phyloP scores from a whole-genome alignment of 306 rosid genomes.

The Prunus davidiana region DNA sequence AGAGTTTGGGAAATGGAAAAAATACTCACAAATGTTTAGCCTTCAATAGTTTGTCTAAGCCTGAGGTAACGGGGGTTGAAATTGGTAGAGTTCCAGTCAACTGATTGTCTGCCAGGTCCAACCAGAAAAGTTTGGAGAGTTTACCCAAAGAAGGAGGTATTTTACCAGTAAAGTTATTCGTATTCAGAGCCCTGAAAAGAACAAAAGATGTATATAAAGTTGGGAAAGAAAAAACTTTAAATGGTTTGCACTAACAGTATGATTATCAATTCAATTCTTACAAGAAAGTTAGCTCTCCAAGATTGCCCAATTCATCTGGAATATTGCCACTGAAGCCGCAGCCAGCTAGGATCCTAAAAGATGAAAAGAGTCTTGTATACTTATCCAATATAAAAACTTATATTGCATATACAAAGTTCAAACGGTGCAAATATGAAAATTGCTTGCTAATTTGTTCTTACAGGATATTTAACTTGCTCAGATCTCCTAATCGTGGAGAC shows the following conservation, averaged over 20 bases:
- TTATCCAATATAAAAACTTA: neutral
- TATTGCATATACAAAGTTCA: neutral
- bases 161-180: slow-evolving; percentile 70
- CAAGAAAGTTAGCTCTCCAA: slow-evolving; percentile 72
- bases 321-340: slow-evolving; percentile 79
- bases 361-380: slow-evolving; percentile 9
- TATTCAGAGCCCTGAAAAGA: slow-evolving; percentile 76
- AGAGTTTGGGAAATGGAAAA: neutral
- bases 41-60: slow-evolving; percentile 73
- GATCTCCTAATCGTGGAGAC: slow-evolving; percentile 46
- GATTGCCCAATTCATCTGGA: slow-evolving; percentile 80
- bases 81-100: slow-evolving; percentile 69
- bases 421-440: slow-evolving; percentile 7
- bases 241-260: slow-evolving; percentile 2
- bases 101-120: slow-evolving; percentile 82
- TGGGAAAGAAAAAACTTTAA: neutral
- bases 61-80: slow-evolving; percentile 53
- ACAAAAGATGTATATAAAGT: neutral
- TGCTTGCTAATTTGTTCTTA: slow-evolving; percentile 41
- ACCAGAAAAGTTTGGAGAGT: slow-evolving; percentile 85
- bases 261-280: slow-evolving; percentile 34
- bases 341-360: slow-evolving; percentile 82
- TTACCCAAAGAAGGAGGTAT: slow-evolving; percentile 87
- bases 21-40: slow-evolving; percentile 85
- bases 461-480: slow-evolving; percentile 65